A percentile compares a stretch with the other conserved stretches of the same genome.
Evolutionary conservation across 805 yeast genomes (phyloP).

Genomic region (Lachancea sp.): DNA sequence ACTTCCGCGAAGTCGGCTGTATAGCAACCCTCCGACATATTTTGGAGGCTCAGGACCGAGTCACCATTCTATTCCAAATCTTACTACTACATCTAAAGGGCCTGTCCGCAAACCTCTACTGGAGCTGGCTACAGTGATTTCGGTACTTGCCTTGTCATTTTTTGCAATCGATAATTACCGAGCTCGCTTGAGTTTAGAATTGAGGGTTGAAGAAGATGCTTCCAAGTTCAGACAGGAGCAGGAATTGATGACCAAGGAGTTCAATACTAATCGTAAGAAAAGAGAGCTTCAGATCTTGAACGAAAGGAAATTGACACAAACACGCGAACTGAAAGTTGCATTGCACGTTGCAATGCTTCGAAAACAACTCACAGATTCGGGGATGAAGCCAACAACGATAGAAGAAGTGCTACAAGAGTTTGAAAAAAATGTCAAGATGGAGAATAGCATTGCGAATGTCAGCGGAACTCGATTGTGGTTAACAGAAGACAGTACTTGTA

Average conservation of each 20-base stretch:
- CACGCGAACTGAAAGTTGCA: constrained; percentile 52
- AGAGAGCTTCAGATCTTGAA: constrained; percentile 46
- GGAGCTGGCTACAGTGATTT: constrained; percentile 39
- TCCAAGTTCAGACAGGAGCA: constrained; percentile 29
- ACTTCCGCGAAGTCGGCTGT: not conserved
- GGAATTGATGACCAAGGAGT: constrained; percentile 41
- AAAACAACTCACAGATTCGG: constrained; percentile 51
- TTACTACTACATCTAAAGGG: not conserved
- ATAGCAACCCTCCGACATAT: constrained; percentile 15
- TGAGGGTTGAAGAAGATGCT: constrained; percentile 30
- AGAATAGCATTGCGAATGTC: constrained; percentile 48
- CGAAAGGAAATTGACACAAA: constrained; percentile 44
- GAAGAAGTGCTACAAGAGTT: constrained; percentile 49
- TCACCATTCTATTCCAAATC: not conserved
- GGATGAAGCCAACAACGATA: constrained; percentile 50
- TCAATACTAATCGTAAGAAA: constrained; percentile 45
- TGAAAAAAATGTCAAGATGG: constrained; percentile 52
- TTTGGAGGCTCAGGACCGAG: constrained; percentile 7
- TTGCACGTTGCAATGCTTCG: constrained; percentile 62
- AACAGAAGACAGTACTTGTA: constrained; percentile 43
- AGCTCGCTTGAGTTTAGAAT: constrained; percentile 35
- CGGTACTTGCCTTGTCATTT: constrained; percentile 40
- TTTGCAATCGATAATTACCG: constrained; percentile 48
- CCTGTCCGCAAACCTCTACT: constrained; percentile 19
- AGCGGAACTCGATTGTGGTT: constrained; percentile 55